These are phyloP conservation scores for Urochloa ruziziensis DNA, from an alignment of 176 grass and related monocot genomes.

Conservation along the genomic window DNA sequence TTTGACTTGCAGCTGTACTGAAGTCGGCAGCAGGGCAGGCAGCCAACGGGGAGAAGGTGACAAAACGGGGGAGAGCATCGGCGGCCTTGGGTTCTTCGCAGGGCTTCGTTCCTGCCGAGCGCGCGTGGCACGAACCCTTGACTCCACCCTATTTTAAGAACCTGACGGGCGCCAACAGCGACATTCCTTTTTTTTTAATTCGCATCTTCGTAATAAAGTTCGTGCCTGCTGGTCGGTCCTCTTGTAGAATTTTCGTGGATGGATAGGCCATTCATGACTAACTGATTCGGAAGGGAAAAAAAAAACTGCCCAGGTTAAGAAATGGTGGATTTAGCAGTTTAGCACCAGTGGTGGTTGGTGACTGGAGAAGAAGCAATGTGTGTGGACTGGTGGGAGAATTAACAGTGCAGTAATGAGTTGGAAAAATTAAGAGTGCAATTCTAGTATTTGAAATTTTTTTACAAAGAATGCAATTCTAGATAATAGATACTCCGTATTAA, in stretches of 20 bases:
- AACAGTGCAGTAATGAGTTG: too few species aligned
- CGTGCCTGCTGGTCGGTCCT: not conserved
- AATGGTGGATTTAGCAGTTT: too few species aligned
- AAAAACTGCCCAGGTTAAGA: not conserved
- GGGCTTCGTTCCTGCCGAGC: conserved; percentile 2
- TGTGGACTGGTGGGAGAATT: too few species aligned
- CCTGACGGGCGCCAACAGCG: not conserved
- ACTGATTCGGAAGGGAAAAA: not conserved
- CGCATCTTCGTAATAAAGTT: not conserved
- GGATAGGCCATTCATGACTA: not conserved
- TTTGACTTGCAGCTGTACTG: conserved; percentile 1
- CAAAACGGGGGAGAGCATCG: not conserved
- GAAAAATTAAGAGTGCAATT: too few species aligned
- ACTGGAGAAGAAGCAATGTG: too few species aligned
- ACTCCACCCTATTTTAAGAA: conserved; percentile 7
- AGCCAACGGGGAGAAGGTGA: not conserved
- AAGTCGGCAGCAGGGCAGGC: not conserved
- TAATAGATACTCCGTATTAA: too few species aligned
- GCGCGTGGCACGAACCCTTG: conserved; percentile 2
- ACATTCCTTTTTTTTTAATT: not conserved
- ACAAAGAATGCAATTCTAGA: too few species aligned
- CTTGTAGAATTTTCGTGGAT: not conserved
- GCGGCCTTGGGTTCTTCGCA: conserved; percentile 16
- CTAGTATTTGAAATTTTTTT: too few species aligned
- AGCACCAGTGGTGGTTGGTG: too few species aligned